Base-by-base conservation (phyloP, 1,139 yeast genomes). In the Meyerozyma sp. region DNA sequence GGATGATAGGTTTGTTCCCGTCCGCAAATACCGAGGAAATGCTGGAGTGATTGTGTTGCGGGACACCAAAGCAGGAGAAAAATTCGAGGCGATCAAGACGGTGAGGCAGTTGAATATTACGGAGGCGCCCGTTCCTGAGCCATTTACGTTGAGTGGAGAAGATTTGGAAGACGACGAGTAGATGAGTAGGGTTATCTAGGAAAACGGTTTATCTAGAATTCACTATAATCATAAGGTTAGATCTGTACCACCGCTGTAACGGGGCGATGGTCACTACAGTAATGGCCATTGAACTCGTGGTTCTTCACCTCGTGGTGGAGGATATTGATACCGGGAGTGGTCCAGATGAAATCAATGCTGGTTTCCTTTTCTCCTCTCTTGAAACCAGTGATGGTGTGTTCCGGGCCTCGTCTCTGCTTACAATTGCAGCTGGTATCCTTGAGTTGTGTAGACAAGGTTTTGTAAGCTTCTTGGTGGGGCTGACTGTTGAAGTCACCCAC, bases 111-210 rank as follows among this genome's bases (percentile, higher is more conserved):
- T 79, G 59, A 85, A 81, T 58, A 75, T 81, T 48, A 84, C 82
- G 27, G 95, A 89, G 55, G 98, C 98, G 0, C 96, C 98, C 41
- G 57, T 90, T 42, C 98, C 98, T 29, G 84, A 84, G 53, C 94
- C 97, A 43, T 93, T 93, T 60, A 73, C 73, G 10, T 80, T 82
- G 55, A 67, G 70, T 49, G 79, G 74, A n/a, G 78, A 70, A 41
- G 81, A 77, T 50, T 66, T 72, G 52, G 63, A 67, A 46, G 67
- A 67, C 45, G 73, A 67, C 25, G 64, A 61, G 25, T 51, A 51
- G 18, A 16, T 16, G 14, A 50, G 43, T 21, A 42, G 46, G 18
- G 2, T 26, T 26, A 4, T 26, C 28, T 26, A 28, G 28, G 18
- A 14, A 21, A n/a, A 32, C 2, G 35, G 5, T n/a, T 4, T 27